These are phyloP conservation scores for Zelonia costaricensis DNA, from an alignment of 208 protist genomes.

Conservation along the genomic window DNA sequence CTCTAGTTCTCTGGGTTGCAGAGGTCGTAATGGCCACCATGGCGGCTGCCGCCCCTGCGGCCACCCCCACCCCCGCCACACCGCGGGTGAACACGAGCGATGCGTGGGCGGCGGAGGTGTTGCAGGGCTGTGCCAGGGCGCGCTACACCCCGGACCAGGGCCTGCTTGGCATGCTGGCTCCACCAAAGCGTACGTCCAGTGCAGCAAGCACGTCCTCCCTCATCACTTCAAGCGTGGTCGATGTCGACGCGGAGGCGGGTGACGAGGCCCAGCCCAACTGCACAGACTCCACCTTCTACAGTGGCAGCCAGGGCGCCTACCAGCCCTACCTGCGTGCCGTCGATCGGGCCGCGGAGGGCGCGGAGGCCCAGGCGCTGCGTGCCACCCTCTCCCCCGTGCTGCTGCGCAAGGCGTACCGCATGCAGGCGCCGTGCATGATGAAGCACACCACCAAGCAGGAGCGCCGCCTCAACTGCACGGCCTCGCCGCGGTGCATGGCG, in stretches of 20 bases:
- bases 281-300: background rate
- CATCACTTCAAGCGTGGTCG: too few species aligned
- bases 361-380: constrained; percentile 9
- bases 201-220: background rate
- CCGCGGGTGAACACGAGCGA: constrained; percentile 11
- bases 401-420: constrained; percentile 46
- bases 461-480: constrained; percentile 44
- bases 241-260: constrained; percentile 24
- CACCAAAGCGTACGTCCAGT: constrained; percentile 4
- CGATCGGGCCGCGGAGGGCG: background rate
- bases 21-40: too few species aligned
- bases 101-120: constrained; percentile 40
- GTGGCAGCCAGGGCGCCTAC: background rate
- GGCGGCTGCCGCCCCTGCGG: too few species aligned
- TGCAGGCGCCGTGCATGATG: constrained; percentile 39
- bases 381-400: constrained; percentile 18
- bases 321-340: constrained; percentile 10
- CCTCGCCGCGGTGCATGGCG: constrained; percentile 54
- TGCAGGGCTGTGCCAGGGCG: constrained; percentile 17
- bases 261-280: background rate
- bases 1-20: too few species aligned
- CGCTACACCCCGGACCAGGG: constrained; percentile 28
- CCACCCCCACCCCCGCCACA: background rate
- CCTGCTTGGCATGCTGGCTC: constrained; percentile 21
- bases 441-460: constrained; percentile 21